These are phyloP conservation scores for Arctostaphylos glauca DNA, from an alignment of 148 eudicot genomes.

Conservation along the genomic window DNA sequence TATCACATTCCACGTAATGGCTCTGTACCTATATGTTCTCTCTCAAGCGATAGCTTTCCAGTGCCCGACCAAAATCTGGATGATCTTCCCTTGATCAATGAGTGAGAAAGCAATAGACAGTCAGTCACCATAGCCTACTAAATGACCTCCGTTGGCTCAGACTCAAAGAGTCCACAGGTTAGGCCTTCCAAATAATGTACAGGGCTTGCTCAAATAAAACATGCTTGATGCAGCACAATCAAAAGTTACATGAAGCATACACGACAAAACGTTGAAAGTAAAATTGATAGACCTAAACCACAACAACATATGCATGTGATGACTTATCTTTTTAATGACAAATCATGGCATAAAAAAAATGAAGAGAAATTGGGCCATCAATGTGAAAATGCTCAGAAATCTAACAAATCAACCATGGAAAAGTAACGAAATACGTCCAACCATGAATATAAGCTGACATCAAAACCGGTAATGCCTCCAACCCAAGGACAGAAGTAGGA, in stretches of 20 bases:
- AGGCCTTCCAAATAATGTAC: neutral
- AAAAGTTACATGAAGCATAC: neutral
- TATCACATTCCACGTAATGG: neutral
- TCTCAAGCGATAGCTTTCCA: too few species aligned
- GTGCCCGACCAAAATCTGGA: too few species aligned
- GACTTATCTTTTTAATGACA: neutral
- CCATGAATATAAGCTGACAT: neutral
- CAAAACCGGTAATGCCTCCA: neutral
- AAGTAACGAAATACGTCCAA: neutral
- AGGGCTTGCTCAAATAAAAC: neutral
- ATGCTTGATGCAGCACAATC: neutral
- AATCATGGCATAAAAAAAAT: neutral
- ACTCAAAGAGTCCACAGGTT: neutral
- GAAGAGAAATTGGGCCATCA: neutral
- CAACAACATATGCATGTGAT: neutral
- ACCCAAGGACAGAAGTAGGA: too few species aligned
- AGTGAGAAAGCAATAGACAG: too few species aligned
- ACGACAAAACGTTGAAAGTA: neutral
- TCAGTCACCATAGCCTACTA: neutral
- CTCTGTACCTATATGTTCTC: too few species aligned
- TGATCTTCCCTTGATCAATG: too few species aligned
- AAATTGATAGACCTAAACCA: neutral
- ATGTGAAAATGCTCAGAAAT: neutral
- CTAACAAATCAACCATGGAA: neutral
- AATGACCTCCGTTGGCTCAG: neutral